Evolutionary conservation across 441 rosid genomes (phyloP).

Genomic region (Pelargonium cotyledonis): DNA sequence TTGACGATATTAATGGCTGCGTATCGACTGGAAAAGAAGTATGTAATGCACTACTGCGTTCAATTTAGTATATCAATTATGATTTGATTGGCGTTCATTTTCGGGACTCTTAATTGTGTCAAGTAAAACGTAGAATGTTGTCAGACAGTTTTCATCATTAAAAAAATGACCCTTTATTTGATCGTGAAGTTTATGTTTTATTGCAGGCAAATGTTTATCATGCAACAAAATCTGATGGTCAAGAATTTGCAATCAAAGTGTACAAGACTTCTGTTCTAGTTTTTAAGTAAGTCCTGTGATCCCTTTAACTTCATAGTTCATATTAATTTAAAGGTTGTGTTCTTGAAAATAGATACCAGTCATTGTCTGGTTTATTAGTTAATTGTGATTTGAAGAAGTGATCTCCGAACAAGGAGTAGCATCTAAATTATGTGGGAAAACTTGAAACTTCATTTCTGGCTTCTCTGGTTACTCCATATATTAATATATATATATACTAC

Average conservation of each 20-base stretch:
- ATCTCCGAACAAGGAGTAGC: neutral
- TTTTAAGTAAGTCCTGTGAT: conserved; percentile 55
- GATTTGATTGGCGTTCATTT: too few relatives aligned
- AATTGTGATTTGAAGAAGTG: neutral
- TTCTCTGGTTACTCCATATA: neutral
- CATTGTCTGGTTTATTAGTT: neutral
- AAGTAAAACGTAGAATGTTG: too few relatives aligned
- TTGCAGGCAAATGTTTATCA: conserved; percentile 92
- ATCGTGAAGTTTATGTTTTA: conserved; percentile 15
- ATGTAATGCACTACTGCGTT: too few relatives aligned
- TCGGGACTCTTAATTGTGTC: too few relatives aligned
- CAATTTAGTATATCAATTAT: too few relatives aligned
- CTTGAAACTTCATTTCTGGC: neutral
- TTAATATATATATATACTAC: too few relatives aligned
- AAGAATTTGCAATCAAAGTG: conserved; percentile 83
- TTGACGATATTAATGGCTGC: too few relatives aligned
- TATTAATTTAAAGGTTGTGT: neutral
- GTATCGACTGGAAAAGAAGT: too few relatives aligned
- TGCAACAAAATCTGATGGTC: conserved; percentile 78
- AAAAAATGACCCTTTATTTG: neutral
- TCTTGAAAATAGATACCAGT: neutral
- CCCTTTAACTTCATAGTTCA: neutral
- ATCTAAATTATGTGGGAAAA: neutral
- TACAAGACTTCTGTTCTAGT: conserved; percentile 88
- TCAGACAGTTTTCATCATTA: too few relatives aligned